Evolutionary conservation across 306 rosid species (phyloP), one percentile per base, ranked within the genome.

Genomic region (Sicyos baderoa): DNA sequence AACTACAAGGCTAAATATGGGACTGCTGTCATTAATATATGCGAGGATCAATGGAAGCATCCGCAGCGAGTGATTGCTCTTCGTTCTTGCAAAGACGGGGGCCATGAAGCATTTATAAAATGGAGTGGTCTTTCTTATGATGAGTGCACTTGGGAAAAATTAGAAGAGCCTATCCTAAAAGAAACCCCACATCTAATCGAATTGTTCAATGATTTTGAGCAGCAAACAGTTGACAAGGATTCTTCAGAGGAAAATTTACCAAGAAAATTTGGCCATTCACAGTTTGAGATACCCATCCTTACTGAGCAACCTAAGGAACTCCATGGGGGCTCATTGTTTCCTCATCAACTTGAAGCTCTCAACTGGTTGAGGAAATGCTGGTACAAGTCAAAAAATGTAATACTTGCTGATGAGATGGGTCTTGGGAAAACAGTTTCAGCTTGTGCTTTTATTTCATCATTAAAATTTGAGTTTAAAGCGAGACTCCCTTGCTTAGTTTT

Each of bases 371-470:
- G 99, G 44, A 94, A 80, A 72, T 94, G 99, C 85, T 94, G 99
- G 99, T 75, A 77, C 73, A 94, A 80, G 80, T 86, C 96, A 74
- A 90, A 87, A 80, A 94, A 94, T 87, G 99, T 94, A 78, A 94
- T 94, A 68, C 95, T 94, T 72, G 99, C 99, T 67, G 99, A 94
- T 80, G 99, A 94, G 84, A 94, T 94, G 99, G 99, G 99, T 45
- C 97, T 94, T 40, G 99, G 99, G 77, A 94, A 94, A 81, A 94
- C 99, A 65, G 82, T 94, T 37, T 94, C 99, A 64, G 99, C 99
- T 62, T 81, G 87, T 79, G 97, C 99, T 77, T 94, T 90, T 83
- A 37, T 90, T 62, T 90, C 95, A 56, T 88, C 99, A 9, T 74
- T 94, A 77, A 90, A 90, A 78, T 35, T 78, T 74, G 99, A 94